Conservation (phyloP, 73 alveolate genomes). For the Paramecium bursaria region DNA sequence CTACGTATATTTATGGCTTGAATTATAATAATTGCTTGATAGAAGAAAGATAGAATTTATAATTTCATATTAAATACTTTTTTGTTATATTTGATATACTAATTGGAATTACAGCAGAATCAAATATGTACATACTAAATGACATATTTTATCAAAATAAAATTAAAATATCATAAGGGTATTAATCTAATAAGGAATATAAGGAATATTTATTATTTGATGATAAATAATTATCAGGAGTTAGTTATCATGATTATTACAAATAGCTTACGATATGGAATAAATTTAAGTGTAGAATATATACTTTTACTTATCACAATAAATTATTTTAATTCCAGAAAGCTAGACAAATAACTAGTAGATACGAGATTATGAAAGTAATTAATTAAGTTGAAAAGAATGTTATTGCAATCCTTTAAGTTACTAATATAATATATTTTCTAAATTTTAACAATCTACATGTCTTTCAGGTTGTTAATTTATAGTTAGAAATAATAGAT, state of each 20-base stretch:
- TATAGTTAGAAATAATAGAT: constrained; percentile 5
- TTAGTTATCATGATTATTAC: constrained; percentile 2
- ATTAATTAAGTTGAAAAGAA: constrained; percentile 37
- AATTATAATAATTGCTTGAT: constrained; percentile 36
- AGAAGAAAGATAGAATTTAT: not conserved
- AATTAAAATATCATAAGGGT: too few relatives aligned
- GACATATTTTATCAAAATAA: not conserved
- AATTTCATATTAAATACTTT: not conserved
- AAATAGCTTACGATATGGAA: constrained; percentile 20
- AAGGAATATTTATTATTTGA: constrained; percentile 31
- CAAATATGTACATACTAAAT: not conserved
- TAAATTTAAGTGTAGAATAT: not conserved
- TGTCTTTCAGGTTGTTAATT: not conserved
- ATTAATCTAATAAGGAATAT: constrained; percentile 15
- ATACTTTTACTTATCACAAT: not conserved
- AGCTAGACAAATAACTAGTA: constrained; percentile 10
- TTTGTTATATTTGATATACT: constrained; percentile 10
- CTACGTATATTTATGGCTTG: not conserved
- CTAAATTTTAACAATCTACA: constrained; percentile 1
- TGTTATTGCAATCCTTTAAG: not conserved
- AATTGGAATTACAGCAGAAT: constrained; percentile 1
- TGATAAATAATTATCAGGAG: not conserved
- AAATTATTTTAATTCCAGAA: constrained; percentile 10
- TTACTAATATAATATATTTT: constrained; percentile 16
- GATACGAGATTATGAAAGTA: constrained; percentile 11